These are phyloP conservation scores for Penicillium atrosanguineum DNA, from an alignment of 495 filamentous ascomycete species.

Conservation along the genomic window DNA sequence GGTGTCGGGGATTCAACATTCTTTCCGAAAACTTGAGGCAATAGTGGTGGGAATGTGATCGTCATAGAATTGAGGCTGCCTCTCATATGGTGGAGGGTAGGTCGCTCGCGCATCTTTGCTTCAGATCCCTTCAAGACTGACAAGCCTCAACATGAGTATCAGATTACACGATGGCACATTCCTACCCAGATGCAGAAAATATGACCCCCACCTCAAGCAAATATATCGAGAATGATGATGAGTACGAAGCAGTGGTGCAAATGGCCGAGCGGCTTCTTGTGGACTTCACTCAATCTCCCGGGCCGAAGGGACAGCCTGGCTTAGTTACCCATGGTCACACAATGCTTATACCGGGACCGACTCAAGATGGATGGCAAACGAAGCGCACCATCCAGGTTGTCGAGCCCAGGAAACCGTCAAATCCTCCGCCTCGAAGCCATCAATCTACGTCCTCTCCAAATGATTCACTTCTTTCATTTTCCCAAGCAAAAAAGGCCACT, in stretches of 20 bases:
- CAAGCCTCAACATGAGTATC: background rate
- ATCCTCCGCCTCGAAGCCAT: background rate
- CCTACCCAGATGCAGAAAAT: background rate
- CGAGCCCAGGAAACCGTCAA: background rate
- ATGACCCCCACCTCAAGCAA: background rate
- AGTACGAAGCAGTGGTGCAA: background rate
- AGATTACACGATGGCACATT: background rate
- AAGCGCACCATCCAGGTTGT: background rate
- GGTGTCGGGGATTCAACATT: too few species aligned
- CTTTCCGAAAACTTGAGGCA: too few species aligned
- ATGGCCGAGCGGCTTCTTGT: slow-evolving; percentile 19
- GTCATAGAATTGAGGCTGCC: background rate
- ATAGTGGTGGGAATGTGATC: too few species aligned
- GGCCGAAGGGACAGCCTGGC: background rate
- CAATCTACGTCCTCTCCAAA: background rate
- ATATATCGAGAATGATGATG: background rate
- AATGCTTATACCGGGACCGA: background rate
- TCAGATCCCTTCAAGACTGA: background rate
- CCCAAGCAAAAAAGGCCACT: background rate
- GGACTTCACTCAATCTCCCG: slow-evolving; percentile 15
- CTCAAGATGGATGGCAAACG: background rate
- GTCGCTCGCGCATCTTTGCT: background rate
- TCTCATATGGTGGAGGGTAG: background rate
- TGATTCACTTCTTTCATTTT: background rate
- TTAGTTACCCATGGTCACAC: slow-evolving; percentile 12